phyloP scores from a whole-genome alignment of 2,329 filamentous ascomycete genomes.

The Alternaria postmessia region DNA sequence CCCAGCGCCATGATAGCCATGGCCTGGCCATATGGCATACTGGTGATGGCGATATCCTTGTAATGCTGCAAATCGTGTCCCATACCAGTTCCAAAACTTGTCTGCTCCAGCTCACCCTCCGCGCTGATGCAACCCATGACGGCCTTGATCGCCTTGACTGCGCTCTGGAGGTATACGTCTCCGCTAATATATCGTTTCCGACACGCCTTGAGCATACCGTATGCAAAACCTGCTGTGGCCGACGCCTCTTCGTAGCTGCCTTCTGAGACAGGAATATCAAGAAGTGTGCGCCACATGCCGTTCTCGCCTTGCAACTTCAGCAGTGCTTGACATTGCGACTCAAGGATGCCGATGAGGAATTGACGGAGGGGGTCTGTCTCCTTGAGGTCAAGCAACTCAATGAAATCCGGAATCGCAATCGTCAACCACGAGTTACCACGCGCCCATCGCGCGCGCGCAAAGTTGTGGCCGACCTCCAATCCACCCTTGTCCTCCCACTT shows the following conservation, averaged over 20 bases:
- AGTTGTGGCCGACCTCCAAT: slow-evolving; percentile 61
- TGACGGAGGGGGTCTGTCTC: slow-evolving; percentile 67
- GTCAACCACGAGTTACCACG: slow-evolving; percentile 78
- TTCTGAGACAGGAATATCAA: slow-evolving; percentile 70
- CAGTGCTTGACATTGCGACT: slow-evolving; percentile 74
- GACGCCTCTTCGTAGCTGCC: slow-evolving; percentile 80
- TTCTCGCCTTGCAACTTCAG: slow-evolving; percentile 65
- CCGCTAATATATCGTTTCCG: slow-evolving; percentile 72
- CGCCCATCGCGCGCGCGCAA: slow-evolving; percentile 64
- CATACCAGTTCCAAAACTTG: slow-evolving; percentile 83
- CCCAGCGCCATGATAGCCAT: slow-evolving; percentile 85
- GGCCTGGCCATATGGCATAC: slow-evolving; percentile 85
- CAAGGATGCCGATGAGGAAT: slow-evolving; percentile 69
- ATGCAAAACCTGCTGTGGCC: slow-evolving; percentile 82
- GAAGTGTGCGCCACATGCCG: slow-evolving; percentile 77
- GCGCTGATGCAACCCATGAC: slow-evolving; percentile 71
- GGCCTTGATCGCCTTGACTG: slow-evolving; percentile 71
- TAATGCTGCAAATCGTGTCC: slow-evolving; percentile 77
- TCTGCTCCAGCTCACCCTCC: slow-evolving; percentile 75
- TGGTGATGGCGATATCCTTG: slow-evolving; percentile 76
- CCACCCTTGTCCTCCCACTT: slow-evolving; percentile 72
- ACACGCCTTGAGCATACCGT: slow-evolving; percentile 77
- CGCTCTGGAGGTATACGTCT: slow-evolving; percentile 67
- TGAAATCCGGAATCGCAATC: slow-evolving; percentile 82
- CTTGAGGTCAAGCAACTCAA: slow-evolving; percentile 73